Percentiles rank a stretch among this genome's conserved stretches.
Evolutionary conservation across 257 asterid genomes (phyloP).

Genomic region (Prunella vulgaris): DNA sequence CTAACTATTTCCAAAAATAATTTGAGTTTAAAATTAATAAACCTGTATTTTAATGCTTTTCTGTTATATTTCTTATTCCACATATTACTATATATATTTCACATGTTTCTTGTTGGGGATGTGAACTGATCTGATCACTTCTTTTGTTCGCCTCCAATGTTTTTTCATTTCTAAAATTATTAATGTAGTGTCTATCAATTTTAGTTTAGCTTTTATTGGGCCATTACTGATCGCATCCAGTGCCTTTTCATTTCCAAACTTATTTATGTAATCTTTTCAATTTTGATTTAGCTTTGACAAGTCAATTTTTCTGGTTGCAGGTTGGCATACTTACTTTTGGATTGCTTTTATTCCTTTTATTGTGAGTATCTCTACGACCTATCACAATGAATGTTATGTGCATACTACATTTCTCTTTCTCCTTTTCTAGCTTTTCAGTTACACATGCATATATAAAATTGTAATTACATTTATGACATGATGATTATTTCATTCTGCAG

Average conservation of each 20-base stretch:
- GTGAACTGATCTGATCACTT: background rate
- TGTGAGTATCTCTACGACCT: constrained; percentile 45
- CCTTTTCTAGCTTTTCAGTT: background rate
- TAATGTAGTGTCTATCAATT: background rate
- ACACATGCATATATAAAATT: too few species aligned
- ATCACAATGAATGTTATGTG: background rate
- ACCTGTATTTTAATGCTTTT: background rate
- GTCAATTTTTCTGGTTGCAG: constrained; percentile 39
- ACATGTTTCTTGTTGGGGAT: background rate
- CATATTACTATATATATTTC: background rate
- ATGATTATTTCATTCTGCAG: constrained; percentile 33
- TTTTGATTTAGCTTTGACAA: background rate
- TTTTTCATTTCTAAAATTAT: background rate
- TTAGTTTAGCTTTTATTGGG: background rate
- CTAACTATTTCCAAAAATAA: background rate
- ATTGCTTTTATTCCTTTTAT: constrained; percentile 77
- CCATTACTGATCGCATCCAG: background rate
- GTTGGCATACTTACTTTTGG: constrained; percentile 99
- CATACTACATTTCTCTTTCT: background rate
- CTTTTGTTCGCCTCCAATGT: background rate
- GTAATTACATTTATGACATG: background rate
- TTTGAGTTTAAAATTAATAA: background rate
- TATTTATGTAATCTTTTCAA: background rate
- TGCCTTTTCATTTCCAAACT: background rate
- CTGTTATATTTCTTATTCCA: background rate